A percentile compares a stretch with the other conserved stretches of the same genome.
Evolutionary conservation across 1,284 basidiomycete genomes (phyloP).

Genomic region (Sanghuangporus baumii): DNA sequence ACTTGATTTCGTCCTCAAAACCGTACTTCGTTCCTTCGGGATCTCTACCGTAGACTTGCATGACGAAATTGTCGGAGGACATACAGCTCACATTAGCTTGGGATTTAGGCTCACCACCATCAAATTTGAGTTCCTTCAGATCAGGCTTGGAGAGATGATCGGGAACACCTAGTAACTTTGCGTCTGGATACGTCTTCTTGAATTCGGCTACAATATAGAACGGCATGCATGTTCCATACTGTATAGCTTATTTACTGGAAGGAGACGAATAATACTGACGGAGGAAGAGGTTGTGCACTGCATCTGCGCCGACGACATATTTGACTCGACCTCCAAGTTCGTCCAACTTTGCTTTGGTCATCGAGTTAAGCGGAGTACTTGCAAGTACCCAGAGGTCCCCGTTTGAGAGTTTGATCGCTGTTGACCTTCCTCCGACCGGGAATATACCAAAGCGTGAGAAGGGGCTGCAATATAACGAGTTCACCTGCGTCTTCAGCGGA

Average conservation of each 20-base stretch:
- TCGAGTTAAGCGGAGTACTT: constrained; percentile 72
- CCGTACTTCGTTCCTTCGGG: constrained; percentile 63
- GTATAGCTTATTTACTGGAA: background rate
- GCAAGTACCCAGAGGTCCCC: constrained; percentile 83
- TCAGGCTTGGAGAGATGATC: constrained; percentile 43
- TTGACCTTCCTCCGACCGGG: constrained; percentile 78
- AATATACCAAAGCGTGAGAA: constrained; percentile 58
- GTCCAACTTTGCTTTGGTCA: constrained; percentile 67
- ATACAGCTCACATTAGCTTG: background rate
- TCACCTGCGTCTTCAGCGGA: constrained; percentile 2
- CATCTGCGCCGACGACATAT: constrained; percentile 62
- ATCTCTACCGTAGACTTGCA: constrained; percentile 59
- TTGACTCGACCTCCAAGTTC: constrained; percentile 71
- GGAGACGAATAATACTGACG: constrained; percentile 31
- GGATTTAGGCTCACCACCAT: constrained; percentile 48
- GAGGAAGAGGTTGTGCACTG: constrained; percentile 62
- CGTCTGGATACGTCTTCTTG: constrained; percentile 72
- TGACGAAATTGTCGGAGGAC: background rate
- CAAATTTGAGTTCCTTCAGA: constrained; percentile 37
- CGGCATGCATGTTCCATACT: background rate
- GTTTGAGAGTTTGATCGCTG: constrained; percentile 69
- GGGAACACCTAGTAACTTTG: constrained; percentile 67
- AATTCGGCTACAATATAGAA: constrained; percentile 44
- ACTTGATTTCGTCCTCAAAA: constrained; percentile 73
- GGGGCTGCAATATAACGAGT: constrained; percentile 38